These are phyloP conservation scores for Anthoceros angustus DNA, from an alignment of 225 moss, liverwort and hornwort species.

Conservation along the genomic window DNA sequence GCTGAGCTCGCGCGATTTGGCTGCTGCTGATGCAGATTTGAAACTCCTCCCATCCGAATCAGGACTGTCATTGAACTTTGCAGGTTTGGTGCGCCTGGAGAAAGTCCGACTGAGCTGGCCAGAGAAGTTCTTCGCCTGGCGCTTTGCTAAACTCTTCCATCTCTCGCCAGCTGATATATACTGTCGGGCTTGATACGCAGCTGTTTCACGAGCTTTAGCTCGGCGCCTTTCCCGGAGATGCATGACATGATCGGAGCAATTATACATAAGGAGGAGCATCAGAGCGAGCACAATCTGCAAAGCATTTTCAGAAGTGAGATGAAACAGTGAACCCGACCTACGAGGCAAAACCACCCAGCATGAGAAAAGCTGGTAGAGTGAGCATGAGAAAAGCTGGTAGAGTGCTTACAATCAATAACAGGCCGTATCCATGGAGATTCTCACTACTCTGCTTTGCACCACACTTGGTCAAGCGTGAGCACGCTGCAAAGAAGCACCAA, in stretches of 20 bases:
- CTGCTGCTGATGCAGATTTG: neutral
- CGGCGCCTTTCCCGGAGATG: constrained; percentile 60
- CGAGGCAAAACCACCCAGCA: neutral
- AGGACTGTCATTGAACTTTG: neutral
- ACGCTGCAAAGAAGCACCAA: neutral
- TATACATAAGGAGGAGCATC: constrained; percentile 50
- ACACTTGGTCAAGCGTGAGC: constrained; percentile 2
- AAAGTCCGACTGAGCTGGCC: constrained; percentile 1
- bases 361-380: neutral
- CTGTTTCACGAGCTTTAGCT: constrained; percentile 48
- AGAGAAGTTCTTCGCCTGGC: constrained; percentile 22
- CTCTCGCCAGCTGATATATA: constrained; percentile 55
- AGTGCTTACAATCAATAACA: neutral
- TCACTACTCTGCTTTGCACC: neutral
- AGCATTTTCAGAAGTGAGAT: neutral
- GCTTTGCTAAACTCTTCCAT: constrained; percentile 43
- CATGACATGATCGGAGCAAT: constrained; percentile 71
- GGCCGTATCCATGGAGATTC: neutral
- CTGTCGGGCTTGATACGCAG: constrained; percentile 56
- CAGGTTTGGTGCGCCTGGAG: neutral
- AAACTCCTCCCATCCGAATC: neutral
- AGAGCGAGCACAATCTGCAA: constrained; percentile 58
- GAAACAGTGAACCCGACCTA: neutral
- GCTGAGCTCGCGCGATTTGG: constrained; percentile 1
- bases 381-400: neutral